Conservation (phyloP, 257 asterid genomes). For the Petunia secreta region DNA sequence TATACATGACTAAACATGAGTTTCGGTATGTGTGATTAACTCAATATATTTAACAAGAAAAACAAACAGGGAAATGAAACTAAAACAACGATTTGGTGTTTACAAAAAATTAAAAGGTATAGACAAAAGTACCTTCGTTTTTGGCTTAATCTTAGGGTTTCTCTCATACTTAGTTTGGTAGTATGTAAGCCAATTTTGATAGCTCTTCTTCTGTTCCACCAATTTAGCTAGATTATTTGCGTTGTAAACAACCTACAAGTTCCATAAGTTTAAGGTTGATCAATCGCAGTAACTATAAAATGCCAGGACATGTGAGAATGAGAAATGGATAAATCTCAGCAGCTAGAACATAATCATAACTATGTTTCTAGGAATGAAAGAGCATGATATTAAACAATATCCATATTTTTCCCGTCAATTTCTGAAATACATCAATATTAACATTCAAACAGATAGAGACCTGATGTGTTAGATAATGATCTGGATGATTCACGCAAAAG, state of each 20-base stretch:
- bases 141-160: slow-evolving; percentile 64
- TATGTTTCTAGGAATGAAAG: slow-evolving; percentile 17
- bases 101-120: neutral
- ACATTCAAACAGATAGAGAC: slow-evolving; percentile 29
- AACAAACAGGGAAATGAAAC: slow-evolving; percentile 18
- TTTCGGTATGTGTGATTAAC: slow-evolving; percentile 2
- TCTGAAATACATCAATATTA: neutral
- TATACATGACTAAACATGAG: slow-evolving; percentile 41
- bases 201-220: slow-evolving; percentile 66
- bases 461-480: slow-evolving; percentile 83
- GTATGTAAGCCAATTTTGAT: slow-evolving; percentile 72
- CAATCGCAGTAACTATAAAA: slow-evolving; percentile 10
- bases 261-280: slow-evolving; percentile 14
- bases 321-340: neutral
- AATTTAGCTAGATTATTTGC: slow-evolving; percentile 65
- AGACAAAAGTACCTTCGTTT: slow-evolving; percentile 57
- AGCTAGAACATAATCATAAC: slow-evolving; percentile 8
- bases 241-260: slow-evolving; percentile 64
- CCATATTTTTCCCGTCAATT: slow-evolving; percentile 19
- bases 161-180: slow-evolving; percentile 72
- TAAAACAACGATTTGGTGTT: slow-evolving; percentile 10
- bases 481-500: slow-evolving; percentile 90
- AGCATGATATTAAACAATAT: neutral
- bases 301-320: slow-evolving; percentile 10
- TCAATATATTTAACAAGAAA: slow-evolving; percentile 19